Evolutionary conservation across 352 stramenopile species (phyloP).

Genomic region (Phytophthora sp.): DNA sequence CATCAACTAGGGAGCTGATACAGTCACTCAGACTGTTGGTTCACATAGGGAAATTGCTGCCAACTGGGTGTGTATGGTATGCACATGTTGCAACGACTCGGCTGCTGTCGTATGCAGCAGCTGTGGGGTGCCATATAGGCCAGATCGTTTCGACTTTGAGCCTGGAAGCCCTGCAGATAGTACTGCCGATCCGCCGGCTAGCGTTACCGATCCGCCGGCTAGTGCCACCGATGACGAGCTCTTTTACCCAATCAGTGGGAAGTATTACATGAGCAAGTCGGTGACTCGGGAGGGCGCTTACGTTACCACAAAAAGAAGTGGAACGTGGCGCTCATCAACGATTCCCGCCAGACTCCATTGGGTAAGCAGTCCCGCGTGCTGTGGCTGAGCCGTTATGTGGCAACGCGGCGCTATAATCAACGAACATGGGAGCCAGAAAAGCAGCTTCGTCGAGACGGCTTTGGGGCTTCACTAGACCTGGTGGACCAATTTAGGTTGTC

Average conservation of each 20-base stretch:
- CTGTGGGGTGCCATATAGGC: too few relatives aligned
- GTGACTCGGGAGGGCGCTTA: neutral
- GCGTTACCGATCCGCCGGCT: too few relatives aligned
- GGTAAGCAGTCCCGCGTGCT: neutral
- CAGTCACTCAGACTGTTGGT: too few relatives aligned
- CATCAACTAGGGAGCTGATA: too few relatives aligned
- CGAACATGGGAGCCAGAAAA: neutral
- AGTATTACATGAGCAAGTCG: neutral
- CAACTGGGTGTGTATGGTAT: too few relatives aligned
- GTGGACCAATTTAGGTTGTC: neutral
- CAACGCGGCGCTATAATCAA: neutral
- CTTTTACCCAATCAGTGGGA: neutral
- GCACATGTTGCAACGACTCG: too few relatives aligned
- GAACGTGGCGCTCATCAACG: neutral
- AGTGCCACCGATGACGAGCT: too few relatives aligned
- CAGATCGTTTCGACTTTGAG: too few relatives aligned
- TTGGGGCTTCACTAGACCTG: neutral
- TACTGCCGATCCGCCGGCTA: too few relatives aligned
- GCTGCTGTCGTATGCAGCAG: too few relatives aligned
- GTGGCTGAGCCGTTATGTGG: neutral
- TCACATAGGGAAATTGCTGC: too few relatives aligned
- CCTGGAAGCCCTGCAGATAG: too few relatives aligned
- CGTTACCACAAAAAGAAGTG: neutral
- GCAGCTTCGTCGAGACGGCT: neutral
- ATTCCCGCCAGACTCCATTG: neutral